Conservation (phyloP, 192 early-diverging fungal genomes). For the Chytriomyces confervae region DNA sequence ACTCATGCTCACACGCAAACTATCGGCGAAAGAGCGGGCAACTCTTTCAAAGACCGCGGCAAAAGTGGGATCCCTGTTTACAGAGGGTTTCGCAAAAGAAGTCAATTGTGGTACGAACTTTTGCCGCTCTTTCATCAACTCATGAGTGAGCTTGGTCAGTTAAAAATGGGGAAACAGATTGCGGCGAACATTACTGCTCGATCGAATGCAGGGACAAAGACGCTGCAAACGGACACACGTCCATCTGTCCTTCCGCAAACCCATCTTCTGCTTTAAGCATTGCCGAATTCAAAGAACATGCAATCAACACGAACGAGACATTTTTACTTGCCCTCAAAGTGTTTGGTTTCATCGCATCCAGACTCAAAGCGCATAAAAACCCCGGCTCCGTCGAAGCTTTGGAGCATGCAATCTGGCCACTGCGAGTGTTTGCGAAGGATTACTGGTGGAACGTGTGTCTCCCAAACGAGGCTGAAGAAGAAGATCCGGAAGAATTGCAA, state of each 20-base stretch:
- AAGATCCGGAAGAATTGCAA: slow-evolving; percentile 20
- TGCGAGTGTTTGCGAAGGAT: slow-evolving; percentile 37
- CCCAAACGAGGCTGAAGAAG: slow-evolving; percentile 19
- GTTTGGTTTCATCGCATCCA: slow-evolving; percentile 26
- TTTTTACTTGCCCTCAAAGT: slow-evolving; percentile 37
- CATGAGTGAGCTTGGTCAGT: too few relatives aligned
- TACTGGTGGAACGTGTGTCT: slow-evolving; percentile 44
- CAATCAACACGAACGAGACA: slow-evolving; percentile 39
- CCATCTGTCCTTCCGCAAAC: slow-evolving; percentile 21
- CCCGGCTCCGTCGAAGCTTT: slow-evolving; percentile 9
- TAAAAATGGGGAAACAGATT: not conserved
- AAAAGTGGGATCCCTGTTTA: not conserved
- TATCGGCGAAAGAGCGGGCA: slow-evolving; percentile 21
- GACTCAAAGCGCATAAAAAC: not conserved
- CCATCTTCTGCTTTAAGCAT: not conserved
- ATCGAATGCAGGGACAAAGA: slow-evolving; percentile 27
- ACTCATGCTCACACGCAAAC: slow-evolving; percentile 21
- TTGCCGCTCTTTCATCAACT: too few relatives aligned
- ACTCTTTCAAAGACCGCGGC: not conserved
- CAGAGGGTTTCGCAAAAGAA: not conserved
- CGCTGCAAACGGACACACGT: slow-evolving; percentile 7
- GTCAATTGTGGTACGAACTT: not conserved
- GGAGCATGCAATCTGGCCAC: slow-evolving; percentile 26
- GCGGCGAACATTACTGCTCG: slow-evolving; percentile 35
- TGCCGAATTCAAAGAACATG: slow-evolving; percentile 36